Base-by-base conservation (phyloP, 176 grass and related monocot species). In the Rhynchospora tenuis region DNA sequence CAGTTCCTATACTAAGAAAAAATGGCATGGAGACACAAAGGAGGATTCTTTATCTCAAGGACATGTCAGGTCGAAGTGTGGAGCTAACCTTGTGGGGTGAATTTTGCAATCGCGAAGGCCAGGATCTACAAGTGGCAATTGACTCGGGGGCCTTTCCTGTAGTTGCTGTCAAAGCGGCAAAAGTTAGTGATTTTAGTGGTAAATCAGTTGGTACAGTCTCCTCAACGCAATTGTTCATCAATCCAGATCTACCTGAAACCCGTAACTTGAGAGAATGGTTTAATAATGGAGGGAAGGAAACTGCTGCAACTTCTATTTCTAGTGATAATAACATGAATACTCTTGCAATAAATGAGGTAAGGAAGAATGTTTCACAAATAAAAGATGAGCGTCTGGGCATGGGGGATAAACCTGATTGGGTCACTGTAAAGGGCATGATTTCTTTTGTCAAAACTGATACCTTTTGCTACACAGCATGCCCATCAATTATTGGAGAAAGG, bases 11-110 rank as follows among this genome's bases (percentile, higher is more conserved):
- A 90, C 83, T 91, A 62, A 95, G 89, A 87, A 98, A 98, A 84
- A 95, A 95, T 83, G 96, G 96, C 11, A 95, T 88, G 88, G 96
- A 98, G 90, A 91, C 96, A 75, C 93, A 89, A 68, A 93, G 89
- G 88, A 98, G 93, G 87, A 72, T 69, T 62, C 73, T 95, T 82
- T 87, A 66, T 79, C 58, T 98, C 84, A 98, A 93, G 64, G 96
- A 98, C 87, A 88, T 84, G 81, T 95, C 96, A 76, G 86, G 83
- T 86, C 82, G 84, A 89, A 95, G 91, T 86, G 93, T 98, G 73
- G 96, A 95, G 86, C 76, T 98, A 85, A 98, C 96, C 73, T 83
- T 95, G 84, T 98, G 96, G 96, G 93, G 93, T 79, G 96, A 95
- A 29, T 98, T 98, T 80, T 98, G 93, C 83, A 98, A 98, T 80